Conservation (phyloP, 495 filamentous ascomycete genomes). For the Ramalina intermedia region DNA sequence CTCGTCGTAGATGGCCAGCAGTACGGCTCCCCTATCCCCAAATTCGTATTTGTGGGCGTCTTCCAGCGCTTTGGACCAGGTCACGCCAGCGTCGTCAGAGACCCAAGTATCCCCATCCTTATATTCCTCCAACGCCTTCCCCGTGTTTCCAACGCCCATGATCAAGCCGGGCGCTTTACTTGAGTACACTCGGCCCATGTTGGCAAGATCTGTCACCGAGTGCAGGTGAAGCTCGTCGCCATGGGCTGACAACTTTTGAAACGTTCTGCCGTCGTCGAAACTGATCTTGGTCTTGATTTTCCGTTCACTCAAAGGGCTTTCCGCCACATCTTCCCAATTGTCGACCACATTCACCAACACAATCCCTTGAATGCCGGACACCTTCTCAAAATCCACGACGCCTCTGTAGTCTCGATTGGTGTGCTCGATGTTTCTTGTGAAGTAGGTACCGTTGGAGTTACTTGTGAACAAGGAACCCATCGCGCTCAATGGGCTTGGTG, state of each 20-base stretch:
- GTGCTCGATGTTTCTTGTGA: conserved; percentile 75
- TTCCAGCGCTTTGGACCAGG: conserved; percentile 58
- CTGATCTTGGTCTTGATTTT: conserved; percentile 66
- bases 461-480: conserved; percentile 85
- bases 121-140: conserved; percentile 50
- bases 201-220: conserved; percentile 68
- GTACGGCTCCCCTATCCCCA: conserved; percentile 76
- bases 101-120: conserved; percentile 64
- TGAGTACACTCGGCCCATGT: conserved; percentile 78
- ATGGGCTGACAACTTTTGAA: conserved; percentile 46
- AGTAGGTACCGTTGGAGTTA: conserved; percentile 93
- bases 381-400: conserved; percentile 85
- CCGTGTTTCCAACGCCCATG: conserved; percentile 86
- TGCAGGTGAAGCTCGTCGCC: conserved; percentile 64
- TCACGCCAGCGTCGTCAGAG: conserved; percentile 81
- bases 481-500: conserved; percentile 34
- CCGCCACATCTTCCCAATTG: conserved; percentile 63
- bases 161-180: conserved; percentile 84
- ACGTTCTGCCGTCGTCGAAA: conserved; percentile 84
- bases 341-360: conserved; percentile 78
- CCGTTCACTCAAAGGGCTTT: conserved; percentile 31
- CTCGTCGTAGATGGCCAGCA: conserved; percentile 64
- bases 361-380: conserved; percentile 78
- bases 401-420: conserved; percentile 65
- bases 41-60: conserved; percentile 92